Evolutionary conservation across 257 asterid species (phyloP), one percentile per base, ranked within the genome.

Genomic region (Solanum ossicruentum): DNA sequence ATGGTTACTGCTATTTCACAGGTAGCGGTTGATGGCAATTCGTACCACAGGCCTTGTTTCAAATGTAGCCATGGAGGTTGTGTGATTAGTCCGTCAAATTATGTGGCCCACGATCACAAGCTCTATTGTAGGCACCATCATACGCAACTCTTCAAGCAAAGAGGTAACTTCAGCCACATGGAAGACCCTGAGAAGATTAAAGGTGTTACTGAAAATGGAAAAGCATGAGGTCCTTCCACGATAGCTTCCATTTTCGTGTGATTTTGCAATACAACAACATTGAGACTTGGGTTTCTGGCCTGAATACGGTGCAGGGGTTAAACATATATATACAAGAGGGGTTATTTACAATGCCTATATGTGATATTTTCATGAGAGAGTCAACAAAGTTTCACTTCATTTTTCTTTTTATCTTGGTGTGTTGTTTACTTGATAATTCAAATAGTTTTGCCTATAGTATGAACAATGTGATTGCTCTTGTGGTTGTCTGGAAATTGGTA

Each of bases 111-210:
- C 72, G 95, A 92, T 78, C 95, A 92, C 12, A 90, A 85, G 12
- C 92, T 95, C 41, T 95, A 92, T 80, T 95, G 98, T 20, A 90
- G 94, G 91, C 98, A 93, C 84, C 98, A 95, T 87, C 97, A 95
- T 61, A 85, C 91, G 0, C 98, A 93, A 88, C 97, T 93, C 17
- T 91, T 95, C 91, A 95, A 93, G 93, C 89, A 88, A 55, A 93
- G 91, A 77, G 98, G 98, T 73, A 93, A 95, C 85, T 95, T 93
- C 89, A 93, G 96, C 91, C 88, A 88, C 63, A 87, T 94, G 56
- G 92, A 86, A 79, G 90, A 88, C 43, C 88, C 87, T 10, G 92
- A 90, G 65, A 86, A 89, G 85, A 65, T 73, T 18, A 85, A 88
- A 83, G 91, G 23, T 56, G 91, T 23, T 69, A 39, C 61, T 32